Base-by-base conservation (phyloP, 2,329 filamentous ascomycete species). In the Colletotrichum tropicale region DNA sequence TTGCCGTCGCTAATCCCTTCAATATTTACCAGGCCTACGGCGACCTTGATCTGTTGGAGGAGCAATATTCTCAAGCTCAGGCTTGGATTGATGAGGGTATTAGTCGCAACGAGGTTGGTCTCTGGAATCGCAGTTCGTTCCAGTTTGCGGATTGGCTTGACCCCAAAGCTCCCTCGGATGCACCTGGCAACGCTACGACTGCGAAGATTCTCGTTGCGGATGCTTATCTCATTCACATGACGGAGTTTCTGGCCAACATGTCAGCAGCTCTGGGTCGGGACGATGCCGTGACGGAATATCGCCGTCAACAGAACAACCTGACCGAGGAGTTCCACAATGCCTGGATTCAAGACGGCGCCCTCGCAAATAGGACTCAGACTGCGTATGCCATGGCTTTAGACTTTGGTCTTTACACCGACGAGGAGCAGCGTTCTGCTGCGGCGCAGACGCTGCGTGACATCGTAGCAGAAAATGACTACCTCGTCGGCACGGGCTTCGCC, bases 121-220 rank as follows among this genome's bases (percentile, higher is more conserved):
- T 89, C 0, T 89, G 88, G 88, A 78, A 84, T 60, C 81, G 80
- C 6, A 79, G 77, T 30, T 72, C 74, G 12, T 82, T 81, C 60
- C 87, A 89, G 73, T 84, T 84, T 43, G 83, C 86, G 34, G 88
- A 89, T 76, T 89, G 88, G 88, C 83, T 89, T 3, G 88, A 89
- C 70, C 88, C 88, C 0, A 82, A 83, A 5, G 84, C 88, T 1
- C 87, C 88, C 0, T 81, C 84, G 0, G 81, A 86, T 1, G 78
- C 84, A 10, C 83, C 88, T 0, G 84, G 81, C 4, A 79, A 79
- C 18, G 86, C 85, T 0, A 84, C 83, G 0, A 89, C 88, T 0
- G 81, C 85, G 48, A 80, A 82, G 1, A 80, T 81, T 5, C 82
- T 87, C 3, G 86, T 89, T 1, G 86, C 87, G 1, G 87, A 89